Evolutionary conservation across 2,329 filamentous ascomycete genomes (phyloP).

Genomic region (Parastagonospora avenae): DNA sequence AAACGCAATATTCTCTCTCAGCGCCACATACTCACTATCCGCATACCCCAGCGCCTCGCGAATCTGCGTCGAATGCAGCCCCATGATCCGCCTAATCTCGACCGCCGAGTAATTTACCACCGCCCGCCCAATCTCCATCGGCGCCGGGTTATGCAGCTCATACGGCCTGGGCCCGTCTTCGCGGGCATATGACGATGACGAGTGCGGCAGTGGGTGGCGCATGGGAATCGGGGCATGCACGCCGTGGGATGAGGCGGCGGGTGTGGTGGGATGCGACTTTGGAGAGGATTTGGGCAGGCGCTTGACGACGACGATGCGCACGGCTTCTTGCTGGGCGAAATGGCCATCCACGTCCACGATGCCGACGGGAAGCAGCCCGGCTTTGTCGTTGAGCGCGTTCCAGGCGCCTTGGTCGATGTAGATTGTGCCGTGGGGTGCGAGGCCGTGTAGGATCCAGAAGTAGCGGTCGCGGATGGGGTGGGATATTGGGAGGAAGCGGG

Average conservation of each 20-base stretch:
- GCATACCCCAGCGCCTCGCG: slow-evolving; percentile 82
- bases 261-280: slow-evolving; percentile 14
- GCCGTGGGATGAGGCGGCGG: slow-evolving; percentile 19
- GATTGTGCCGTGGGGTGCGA: slow-evolving; percentile 85
- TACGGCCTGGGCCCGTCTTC: slow-evolving; percentile 19
- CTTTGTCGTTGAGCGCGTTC: slow-evolving; percentile 78
- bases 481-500: slow-evolving; percentile 84
- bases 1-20: slow-evolving; percentile 86
- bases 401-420: slow-evolving; percentile 94
- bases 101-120: slow-evolving; percentile 90
- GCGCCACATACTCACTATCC: slow-evolving; percentile 91
- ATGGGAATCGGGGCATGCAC: slow-evolving; percentile 25
- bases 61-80: slow-evolving; percentile 82
- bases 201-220: slow-evolving; percentile 21
- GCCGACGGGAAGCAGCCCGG: slow-evolving; percentile 87
- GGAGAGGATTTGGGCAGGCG: slow-evolving; percentile 42
- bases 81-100: slow-evolving; percentile 85
- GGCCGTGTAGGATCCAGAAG: slow-evolving; percentile 95
- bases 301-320: slow-evolving; percentile 81
- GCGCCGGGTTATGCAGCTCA: slow-evolving; percentile 44
- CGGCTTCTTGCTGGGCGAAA: slow-evolving; percentile 92
- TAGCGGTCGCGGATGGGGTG: slow-evolving; percentile 89
- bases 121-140: slow-evolving; percentile 79
- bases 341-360: slow-evolving; percentile 85
- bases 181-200: neutral